phyloP scores from a whole-genome alignment of 169 alveolate genomes.

The Amoebophrya sp. region DNA sequence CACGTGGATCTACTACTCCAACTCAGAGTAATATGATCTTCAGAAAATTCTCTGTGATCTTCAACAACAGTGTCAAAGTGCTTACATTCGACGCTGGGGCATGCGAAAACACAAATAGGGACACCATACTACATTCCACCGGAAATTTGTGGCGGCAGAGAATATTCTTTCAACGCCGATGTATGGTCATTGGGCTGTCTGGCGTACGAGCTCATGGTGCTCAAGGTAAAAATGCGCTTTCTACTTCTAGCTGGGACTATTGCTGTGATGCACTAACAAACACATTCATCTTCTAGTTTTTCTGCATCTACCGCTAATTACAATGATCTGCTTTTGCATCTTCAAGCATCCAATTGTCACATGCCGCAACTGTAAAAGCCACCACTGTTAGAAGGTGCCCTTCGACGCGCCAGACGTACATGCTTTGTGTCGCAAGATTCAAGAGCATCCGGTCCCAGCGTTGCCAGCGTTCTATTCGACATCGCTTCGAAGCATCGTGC shows the following conservation, averaged over 20 bases:
- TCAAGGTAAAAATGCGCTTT: too few species aligned
- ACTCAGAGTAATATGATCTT: too few species aligned
- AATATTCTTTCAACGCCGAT: background rate
- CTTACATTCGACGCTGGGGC: conserved; percentile 71
- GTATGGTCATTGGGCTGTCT: conserved; percentile 93
- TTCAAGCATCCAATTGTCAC: too few species aligned
- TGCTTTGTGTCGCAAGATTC: background rate
- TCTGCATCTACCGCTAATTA: too few species aligned
- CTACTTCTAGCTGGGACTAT: too few species aligned
- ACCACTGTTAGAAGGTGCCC: too few species aligned
- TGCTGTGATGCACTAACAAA: too few species aligned
- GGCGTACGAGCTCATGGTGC: conserved; percentile 59
- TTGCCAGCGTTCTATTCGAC: background rate
- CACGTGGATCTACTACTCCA: too few species aligned
- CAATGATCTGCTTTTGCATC: too few species aligned
- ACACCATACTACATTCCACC: conserved; percentile 97
- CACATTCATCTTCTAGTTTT: too few species aligned
- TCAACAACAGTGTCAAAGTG: conserved; percentile 65
- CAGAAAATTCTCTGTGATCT: too few species aligned
- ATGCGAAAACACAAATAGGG: conserved; percentile 88
- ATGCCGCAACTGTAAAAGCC: too few species aligned
- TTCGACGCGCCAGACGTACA: background rate
- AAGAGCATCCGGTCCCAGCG: background rate
- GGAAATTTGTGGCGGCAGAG: conserved; percentile 59
- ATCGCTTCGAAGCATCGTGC: background rate